phyloP scores from a whole-genome alignment of 1,284 basidiomycete genomes.

The Phlebopus sp. region DNA sequence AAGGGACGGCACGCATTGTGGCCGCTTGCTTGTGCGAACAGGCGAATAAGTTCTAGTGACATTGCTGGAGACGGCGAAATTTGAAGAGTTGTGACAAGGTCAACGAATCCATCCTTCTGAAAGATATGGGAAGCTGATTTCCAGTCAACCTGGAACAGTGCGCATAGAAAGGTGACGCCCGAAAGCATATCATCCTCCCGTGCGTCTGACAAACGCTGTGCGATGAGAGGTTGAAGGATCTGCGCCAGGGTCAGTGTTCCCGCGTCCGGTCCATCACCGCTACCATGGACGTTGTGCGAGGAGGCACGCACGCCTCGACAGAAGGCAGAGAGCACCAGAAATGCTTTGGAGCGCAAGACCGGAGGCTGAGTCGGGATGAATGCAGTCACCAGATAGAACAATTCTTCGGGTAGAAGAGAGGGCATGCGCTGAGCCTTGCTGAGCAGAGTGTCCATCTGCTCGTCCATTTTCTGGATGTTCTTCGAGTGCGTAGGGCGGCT shows the following conservation, averaged over 20 bases:
- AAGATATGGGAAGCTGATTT: constrained; percentile 61
- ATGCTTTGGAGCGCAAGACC: constrained; percentile 58
- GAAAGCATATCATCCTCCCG: constrained; percentile 48
- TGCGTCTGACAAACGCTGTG: constrained; percentile 50
- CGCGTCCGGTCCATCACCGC: constrained; percentile 34
- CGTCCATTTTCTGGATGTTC: constrained; percentile 2
- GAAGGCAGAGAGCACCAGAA: constrained; percentile 60
- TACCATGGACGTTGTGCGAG: constrained; percentile 22
- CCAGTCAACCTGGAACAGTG: constrained; percentile 76
- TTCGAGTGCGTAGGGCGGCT: too few relatives aligned
- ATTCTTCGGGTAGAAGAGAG: constrained; percentile 50
- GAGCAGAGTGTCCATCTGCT: constrained; percentile 34
- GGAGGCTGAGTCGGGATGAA: constrained; percentile 51
- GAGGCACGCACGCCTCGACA: constrained; percentile 54
- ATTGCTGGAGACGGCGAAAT: constrained; percentile 49
- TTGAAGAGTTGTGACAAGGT: constrained; percentile 61
- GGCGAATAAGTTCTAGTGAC: constrained; percentile 57
- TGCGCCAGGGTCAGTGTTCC: constrained; percentile 47
- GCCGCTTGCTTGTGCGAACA: constrained; percentile 70
- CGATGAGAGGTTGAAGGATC: constrained; percentile 46
- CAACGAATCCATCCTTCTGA: constrained; percentile 55
- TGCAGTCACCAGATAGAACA: constrained; percentile 49
- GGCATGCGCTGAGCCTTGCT: constrained; percentile 35
- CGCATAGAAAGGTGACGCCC: constrained; percentile 62
- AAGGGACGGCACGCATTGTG: constrained; percentile 67